Evolutionary conservation across 179 eudicot species (phyloP).

Genomic region (Drosera spatulata): DNA sequence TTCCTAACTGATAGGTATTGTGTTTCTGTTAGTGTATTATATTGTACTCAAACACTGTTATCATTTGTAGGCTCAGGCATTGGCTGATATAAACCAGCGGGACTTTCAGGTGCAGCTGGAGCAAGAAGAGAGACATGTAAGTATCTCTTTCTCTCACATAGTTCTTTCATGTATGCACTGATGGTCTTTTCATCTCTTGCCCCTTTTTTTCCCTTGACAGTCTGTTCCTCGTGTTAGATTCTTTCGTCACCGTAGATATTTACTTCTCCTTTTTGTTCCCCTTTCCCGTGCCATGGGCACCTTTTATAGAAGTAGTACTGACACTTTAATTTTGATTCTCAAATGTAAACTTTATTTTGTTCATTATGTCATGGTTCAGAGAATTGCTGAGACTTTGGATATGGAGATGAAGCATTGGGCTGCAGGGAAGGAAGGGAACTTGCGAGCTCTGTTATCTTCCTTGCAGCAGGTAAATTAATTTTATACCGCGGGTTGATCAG

Average conservation of each 20-base stretch:
- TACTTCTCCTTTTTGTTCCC: not conserved
- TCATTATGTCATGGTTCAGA: slow-evolving; percentile 28
- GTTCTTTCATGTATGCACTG: not conserved
- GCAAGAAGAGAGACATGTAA: slow-evolving; percentile 78
- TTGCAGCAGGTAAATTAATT: slow-evolving; percentile 48
- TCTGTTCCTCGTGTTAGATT: not conserved
- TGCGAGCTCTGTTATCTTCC: slow-evolving; percentile 74
- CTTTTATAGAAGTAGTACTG: not conserved
- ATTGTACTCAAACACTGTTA: too few relatives aligned
- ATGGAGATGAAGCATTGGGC: slow-evolving; percentile 78
- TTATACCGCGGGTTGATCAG: too few relatives aligned
- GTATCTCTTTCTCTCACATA: slow-evolving; percentile 12
- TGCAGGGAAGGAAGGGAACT: slow-evolving; percentile 89
- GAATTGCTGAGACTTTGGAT: slow-evolving; percentile 58
- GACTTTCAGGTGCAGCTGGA: slow-evolving; percentile 68
- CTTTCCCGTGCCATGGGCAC: not conserved
- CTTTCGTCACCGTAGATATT: not conserved
- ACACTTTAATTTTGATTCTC: not conserved
- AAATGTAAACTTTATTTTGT: not conserved
- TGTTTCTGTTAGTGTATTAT: too few relatives aligned
- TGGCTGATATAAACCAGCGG: slow-evolving; percentile 72
- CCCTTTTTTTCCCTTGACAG: not conserved
- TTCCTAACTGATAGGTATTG: too few relatives aligned
- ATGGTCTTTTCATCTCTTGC: not conserved
- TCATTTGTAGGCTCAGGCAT: slow-evolving; percentile 42